Percentiles rank a stretch among this genome's conserved stretches.
Conservation (phyloP, 805 yeast species). For the Cyberlindnera samutprakarnensis region DNA sequence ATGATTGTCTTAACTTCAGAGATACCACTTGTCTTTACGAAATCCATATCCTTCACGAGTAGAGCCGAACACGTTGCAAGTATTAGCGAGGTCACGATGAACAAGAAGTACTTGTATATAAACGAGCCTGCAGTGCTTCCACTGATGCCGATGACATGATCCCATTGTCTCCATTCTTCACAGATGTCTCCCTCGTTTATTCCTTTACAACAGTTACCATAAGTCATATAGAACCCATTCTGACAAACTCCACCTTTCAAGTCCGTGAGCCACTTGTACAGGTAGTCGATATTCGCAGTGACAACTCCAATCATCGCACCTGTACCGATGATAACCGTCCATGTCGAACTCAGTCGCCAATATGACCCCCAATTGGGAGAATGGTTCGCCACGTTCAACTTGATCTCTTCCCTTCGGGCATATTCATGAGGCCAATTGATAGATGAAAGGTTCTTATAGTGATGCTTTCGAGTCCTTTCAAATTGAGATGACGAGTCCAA, state of each 20-base stretch:
- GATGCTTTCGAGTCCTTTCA: slow-evolving; percentile 4
- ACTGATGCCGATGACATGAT: slow-evolving; percentile 19
- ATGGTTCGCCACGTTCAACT: slow-evolving; percentile 1
- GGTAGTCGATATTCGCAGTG: slow-evolving; percentile 42
- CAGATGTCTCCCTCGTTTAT: slow-evolving; percentile 24
- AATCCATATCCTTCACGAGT: slow-evolving; percentile 24
- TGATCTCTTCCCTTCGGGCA: slow-evolving; percentile 9
- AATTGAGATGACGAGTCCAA: neutral
- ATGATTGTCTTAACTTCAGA: slow-evolving; percentile 65
- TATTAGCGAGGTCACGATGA: slow-evolving; percentile 28
- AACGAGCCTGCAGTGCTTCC: slow-evolving; percentile 22
- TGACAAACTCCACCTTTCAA: slow-evolving; percentile 46
- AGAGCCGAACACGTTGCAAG: slow-evolving; percentile 33
- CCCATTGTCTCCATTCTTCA: slow-evolving; percentile 28
- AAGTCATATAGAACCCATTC: slow-evolving; percentile 20
- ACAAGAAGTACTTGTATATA: slow-evolving; percentile 29
- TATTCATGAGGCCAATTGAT: slow-evolving; percentile 51
- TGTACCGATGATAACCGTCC: slow-evolving; percentile 39
- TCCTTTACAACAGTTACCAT: slow-evolving; percentile 26
- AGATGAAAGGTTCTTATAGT: slow-evolving; percentile 33
- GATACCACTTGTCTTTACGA: slow-evolving; percentile 54
- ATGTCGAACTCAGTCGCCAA: slow-evolving; percentile 24
- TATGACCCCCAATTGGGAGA: slow-evolving; percentile 3
- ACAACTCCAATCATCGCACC: slow-evolving; percentile 41
- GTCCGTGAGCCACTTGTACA: slow-evolving; percentile 44